Evolutionary conservation across 2,329 filamentous ascomycete genomes (phyloP).

Genomic region (Pseudocercospora musae): DNA sequence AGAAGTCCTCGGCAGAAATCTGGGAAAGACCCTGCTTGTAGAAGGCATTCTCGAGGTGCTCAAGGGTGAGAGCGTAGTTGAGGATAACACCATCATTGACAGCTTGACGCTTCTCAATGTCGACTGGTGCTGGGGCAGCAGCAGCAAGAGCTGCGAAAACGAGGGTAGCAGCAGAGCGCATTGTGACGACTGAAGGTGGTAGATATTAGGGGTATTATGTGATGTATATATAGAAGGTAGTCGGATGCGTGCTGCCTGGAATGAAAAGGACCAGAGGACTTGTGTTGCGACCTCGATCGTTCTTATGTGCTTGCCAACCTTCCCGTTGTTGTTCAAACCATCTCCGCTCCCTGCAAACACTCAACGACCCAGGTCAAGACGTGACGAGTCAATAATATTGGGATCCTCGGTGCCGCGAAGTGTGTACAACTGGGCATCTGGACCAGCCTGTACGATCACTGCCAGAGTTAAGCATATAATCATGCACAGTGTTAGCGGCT

Average conservation of each 20-base stretch:
- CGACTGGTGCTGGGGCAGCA: constrained; percentile 13
- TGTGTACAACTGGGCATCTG: background rate
- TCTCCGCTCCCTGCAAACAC: background rate
- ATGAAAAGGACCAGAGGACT: background rate
- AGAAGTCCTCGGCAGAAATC: constrained; percentile 54
- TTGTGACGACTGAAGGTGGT: constrained; percentile 9
- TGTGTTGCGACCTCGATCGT: background rate
- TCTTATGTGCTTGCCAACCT: background rate
- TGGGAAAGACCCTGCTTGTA: constrained; percentile 59
- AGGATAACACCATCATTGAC: constrained; percentile 33
- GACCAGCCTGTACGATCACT: background rate
- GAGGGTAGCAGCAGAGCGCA: constrained; percentile 19
- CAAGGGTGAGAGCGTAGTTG: constrained; percentile 46
- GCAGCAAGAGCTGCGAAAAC: constrained; percentile 22
- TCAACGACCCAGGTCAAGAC: background rate
- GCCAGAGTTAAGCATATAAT: constrained; percentile 1
- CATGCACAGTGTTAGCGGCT: constrained; percentile 2
- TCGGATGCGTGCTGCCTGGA: background rate
- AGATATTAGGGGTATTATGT: background rate
- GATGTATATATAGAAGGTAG: background rate
- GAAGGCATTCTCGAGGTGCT: constrained; percentile 57
- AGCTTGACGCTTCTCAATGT: constrained; percentile 19
- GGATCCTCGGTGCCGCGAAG: background rate
- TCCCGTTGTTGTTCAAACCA: background rate
- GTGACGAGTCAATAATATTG: background rate